Evolutionary conservation across 2,329 filamentous ascomycete species (phyloP).

Genomic region (Raffaelea arxii): DNA sequence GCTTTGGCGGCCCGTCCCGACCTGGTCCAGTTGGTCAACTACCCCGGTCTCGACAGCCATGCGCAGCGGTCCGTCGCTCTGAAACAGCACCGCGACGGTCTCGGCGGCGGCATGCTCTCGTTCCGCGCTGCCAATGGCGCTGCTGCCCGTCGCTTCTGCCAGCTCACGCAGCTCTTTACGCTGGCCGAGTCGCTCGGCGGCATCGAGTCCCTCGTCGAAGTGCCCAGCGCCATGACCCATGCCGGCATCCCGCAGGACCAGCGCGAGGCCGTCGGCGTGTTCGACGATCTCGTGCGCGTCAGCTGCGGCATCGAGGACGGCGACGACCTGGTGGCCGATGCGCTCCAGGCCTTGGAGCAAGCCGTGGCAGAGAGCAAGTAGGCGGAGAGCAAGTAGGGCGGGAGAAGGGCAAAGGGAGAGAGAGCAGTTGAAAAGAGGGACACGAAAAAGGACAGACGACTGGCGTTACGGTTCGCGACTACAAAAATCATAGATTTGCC

Average conservation of each 20-base stretch:
- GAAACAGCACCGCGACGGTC: conserved; percentile 86
- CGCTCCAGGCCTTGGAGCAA: conserved; percentile 66
- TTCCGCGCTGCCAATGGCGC: conserved; percentile 82
- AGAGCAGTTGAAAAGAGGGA: neutral
- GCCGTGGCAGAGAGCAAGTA: neutral
- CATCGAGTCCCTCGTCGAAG: conserved; percentile 83
- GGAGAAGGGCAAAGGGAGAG: too few relatives aligned
- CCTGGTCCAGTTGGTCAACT: conserved; percentile 78
- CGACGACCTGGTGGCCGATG: conserved; percentile 72
- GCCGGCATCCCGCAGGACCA: conserved; percentile 86
- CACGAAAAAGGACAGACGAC: neutral
- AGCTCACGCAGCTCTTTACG: conserved; percentile 80
- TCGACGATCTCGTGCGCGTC: conserved; percentile 84
- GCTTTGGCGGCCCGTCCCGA: conserved; percentile 71
- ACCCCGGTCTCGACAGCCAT: conserved; percentile 83
- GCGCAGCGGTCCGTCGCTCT: conserved; percentile 74
- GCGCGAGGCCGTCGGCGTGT: conserved; percentile 87
- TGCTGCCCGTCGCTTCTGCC: conserved; percentile 88
- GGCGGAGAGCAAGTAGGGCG: too few relatives aligned
- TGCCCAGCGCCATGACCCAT: conserved; percentile 95
- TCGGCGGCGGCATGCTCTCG: conserved; percentile 95
- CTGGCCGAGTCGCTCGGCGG: conserved; percentile 83
- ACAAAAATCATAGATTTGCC: neutral
- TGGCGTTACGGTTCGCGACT: neutral
- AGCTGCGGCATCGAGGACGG: conserved; percentile 93